Evolutionary conservation across 2,329 filamentous ascomycete genomes (phyloP).

Genomic region (Blastomyces percursus): DNA sequence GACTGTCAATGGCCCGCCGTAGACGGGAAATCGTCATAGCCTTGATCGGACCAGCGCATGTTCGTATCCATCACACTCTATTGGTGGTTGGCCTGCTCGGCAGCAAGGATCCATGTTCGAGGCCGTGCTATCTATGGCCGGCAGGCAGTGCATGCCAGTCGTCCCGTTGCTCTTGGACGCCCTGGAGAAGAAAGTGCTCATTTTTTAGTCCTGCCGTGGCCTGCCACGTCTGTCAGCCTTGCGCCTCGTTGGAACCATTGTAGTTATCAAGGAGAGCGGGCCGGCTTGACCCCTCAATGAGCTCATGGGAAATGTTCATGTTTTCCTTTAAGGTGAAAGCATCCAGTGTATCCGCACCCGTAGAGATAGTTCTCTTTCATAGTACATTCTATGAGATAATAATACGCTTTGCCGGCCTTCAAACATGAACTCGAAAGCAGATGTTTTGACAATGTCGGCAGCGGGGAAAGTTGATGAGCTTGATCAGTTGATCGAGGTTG

Average conservation of each 20-base stretch:
- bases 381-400: background rate
- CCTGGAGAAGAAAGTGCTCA: background rate
- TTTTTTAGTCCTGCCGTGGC: background rate
- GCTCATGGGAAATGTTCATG: background rate
- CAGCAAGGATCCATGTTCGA: background rate
- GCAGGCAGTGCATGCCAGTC: background rate
- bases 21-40: background rate
- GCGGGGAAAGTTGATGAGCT: background rate
- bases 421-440: background rate
- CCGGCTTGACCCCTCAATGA: background rate
- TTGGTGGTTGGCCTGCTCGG: background rate
- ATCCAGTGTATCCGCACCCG: background rate
- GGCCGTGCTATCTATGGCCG: background rate
- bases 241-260: background rate
- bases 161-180: background rate
- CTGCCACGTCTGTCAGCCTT: constrained; percentile 5
- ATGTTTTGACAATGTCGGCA: background rate
- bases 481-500: background rate
- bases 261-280: background rate
- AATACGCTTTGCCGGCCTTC: background rate
- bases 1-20: background rate
- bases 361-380: background rate
- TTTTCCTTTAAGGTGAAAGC: background rate
- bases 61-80: background rate
- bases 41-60: background rate